These are phyloP conservation scores for Gossypium thurberi DNA, from an alignment of 345 rosid species.

Conservation along the genomic window DNA sequence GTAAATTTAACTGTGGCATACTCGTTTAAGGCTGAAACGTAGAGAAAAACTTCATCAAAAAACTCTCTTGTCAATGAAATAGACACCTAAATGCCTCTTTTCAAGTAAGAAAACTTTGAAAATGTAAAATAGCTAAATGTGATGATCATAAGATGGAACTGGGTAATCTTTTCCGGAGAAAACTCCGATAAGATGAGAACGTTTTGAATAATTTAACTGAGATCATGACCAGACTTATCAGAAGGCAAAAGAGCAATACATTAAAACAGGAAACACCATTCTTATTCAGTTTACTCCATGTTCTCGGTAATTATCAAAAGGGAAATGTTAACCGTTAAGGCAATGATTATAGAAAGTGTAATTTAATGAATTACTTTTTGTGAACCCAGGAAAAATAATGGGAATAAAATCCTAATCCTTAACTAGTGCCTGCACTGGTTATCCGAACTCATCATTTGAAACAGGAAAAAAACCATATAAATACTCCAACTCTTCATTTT, in stretches of 20 bases:
- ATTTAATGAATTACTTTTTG: not conserved
- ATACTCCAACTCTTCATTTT: not conserved
- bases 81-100: not conserved
- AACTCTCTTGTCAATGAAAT: not conserved
- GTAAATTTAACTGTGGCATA: not conserved
- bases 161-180: not conserved
- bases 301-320: not conserved
- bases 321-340: not conserved
- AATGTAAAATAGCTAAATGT: not conserved
- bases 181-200: not conserved
- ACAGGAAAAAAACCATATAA: not conserved
- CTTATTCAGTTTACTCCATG: not conserved
- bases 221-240: constrained; percentile 5
- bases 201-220: constrained; percentile 3
- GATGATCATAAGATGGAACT: not conserved
- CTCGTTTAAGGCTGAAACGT: not conserved
- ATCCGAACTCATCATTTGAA: not conserved
- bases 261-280: not conserved
- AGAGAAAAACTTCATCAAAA: not conserved
- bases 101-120: not conserved
- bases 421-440: not conserved
- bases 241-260: not conserved
- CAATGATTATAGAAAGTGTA: not conserved
- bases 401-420: not conserved
- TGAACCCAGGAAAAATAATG: not conserved